phyloP scores from a whole-genome alignment of 805 yeast genomes.

The Metschnikowia corniflorae region DNA sequence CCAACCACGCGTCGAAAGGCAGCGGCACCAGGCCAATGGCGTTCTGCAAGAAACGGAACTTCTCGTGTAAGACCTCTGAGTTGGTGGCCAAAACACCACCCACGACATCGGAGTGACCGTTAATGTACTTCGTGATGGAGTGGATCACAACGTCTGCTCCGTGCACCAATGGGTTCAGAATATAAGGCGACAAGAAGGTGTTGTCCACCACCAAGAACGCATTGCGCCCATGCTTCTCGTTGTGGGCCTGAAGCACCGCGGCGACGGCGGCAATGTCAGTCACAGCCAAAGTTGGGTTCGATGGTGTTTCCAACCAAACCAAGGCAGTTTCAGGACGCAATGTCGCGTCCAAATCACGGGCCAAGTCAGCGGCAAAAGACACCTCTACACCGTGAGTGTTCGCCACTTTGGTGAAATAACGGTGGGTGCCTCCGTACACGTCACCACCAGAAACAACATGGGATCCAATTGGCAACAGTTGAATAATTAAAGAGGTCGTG shows the following conservation, averaged over 20 bases:
- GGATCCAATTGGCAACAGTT: conserved; percentile 65
- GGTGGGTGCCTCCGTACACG: conserved; percentile 89
- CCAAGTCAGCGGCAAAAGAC: conserved; percentile 63
- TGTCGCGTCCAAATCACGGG: conserved; percentile 51
- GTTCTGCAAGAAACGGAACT: conserved; percentile 74
- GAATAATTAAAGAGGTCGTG: conserved; percentile 72
- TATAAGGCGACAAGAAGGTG: conserved; percentile 83
- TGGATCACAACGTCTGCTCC: conserved; percentile 90
- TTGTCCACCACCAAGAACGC: conserved; percentile 76
- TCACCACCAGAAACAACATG: conserved; percentile 80
- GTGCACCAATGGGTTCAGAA: conserved; percentile 74
- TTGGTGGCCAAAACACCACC: conserved; percentile 79
- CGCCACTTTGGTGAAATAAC: conserved; percentile 86
- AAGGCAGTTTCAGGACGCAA: conserved; percentile 62
- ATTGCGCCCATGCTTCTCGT: conserved; percentile 45
- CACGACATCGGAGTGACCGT: conserved; percentile 90
- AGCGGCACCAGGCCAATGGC: conserved; percentile 89
- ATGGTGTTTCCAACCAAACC: conserved; percentile 88
- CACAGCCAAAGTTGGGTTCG: conserved; percentile 79
- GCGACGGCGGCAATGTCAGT: conserved; percentile 71
- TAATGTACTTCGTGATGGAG: conserved; percentile 86
- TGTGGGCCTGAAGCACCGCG: conserved; percentile 44
- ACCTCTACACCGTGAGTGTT: conserved; percentile 70
- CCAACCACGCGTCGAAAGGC: conserved; percentile 88
- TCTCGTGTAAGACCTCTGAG: conserved; percentile 54